A percentile compares a stretch with the other conserved stretches of the same genome.
Evolutionary conservation across 2,329 filamentous ascomycete genomes (phyloP).

Genomic region (Byssothecium circinans): DNA sequence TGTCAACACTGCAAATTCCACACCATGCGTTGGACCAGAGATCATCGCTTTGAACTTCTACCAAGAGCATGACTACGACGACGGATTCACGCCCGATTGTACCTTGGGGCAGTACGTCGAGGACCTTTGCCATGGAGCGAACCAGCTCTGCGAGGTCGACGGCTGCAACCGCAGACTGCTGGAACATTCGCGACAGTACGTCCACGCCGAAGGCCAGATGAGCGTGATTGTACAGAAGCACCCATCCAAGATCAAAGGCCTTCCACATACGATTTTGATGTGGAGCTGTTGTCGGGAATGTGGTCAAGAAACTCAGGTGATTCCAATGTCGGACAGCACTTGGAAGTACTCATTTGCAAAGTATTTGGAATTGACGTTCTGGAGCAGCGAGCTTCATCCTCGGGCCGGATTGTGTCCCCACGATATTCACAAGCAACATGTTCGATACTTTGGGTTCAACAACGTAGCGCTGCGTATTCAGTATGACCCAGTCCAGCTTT

Average conservation of each 20-base stretch:
- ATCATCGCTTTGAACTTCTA: conserved; percentile 92
- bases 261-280: conserved; percentile 83
- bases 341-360: conserved; percentile 99
- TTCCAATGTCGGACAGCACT: conserved; percentile 88
- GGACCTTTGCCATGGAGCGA: conserved; percentile 76
- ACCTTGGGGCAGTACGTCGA: conserved; percentile 95
- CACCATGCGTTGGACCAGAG: conserved; percentile 88
- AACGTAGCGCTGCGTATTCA: conserved; percentile 86
- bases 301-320: conserved; percentile 83
- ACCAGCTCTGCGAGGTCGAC: conserved; percentile 76
- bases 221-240: conserved; percentile 85
- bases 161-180: conserved; percentile 87
- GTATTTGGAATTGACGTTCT: conserved; percentile 96
- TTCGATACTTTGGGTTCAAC: conserved; percentile 87
- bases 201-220: conserved; percentile 91
- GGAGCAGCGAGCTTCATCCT: conserved; percentile 80
- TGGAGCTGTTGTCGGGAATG: conserved; percentile 97
- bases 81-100: conserved; percentile 77
- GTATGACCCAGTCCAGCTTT: conserved; percentile 87
- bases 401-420: conserved; percentile 79
- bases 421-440: conserved; percentile 88
- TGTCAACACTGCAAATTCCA: conserved; percentile 89
- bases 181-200: conserved; percentile 94
- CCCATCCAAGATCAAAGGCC: conserved; percentile 64
- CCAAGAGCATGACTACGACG: conserved; percentile 76